These are phyloP conservation scores for Rhizopus arrhizus DNA, from an alignment of 371 early-diverging fungal species.

Conservation along the genomic window DNA sequence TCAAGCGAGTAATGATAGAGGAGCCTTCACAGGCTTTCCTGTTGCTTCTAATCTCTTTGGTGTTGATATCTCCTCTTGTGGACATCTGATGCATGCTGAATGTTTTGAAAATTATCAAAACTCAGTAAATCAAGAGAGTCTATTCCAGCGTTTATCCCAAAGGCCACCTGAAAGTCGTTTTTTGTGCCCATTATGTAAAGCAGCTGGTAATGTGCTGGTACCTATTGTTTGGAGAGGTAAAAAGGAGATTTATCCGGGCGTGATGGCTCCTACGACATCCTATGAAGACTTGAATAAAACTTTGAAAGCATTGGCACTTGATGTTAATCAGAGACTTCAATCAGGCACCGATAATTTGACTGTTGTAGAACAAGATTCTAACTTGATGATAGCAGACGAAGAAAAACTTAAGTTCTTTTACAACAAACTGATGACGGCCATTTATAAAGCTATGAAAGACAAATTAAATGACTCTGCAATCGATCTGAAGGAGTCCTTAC, in stretches of 20 bases:
- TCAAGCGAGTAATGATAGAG: not conserved
- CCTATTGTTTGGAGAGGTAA: constrained; percentile 73
- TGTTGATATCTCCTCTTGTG: constrained; percentile 85
- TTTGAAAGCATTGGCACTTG: constrained; percentile 12
- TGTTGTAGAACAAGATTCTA: constrained; percentile 19
- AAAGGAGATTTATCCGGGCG: constrained; percentile 62
- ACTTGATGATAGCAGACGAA: constrained; percentile 25
- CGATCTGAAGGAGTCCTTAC: constrained; percentile 17
- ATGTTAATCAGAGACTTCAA: not conserved
- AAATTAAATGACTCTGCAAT: not conserved
- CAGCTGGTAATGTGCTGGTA: constrained; percentile 83
- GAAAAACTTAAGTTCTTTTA: constrained; percentile 32
- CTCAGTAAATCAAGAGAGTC: constrained; percentile 51
- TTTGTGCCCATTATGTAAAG: constrained; percentile 94
- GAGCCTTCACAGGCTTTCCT: constrained; percentile 50
- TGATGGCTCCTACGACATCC: constrained; percentile 33
- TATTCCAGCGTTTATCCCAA: constrained; percentile 25
- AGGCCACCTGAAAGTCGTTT: constrained; percentile 65
- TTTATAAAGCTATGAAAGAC: constrained; percentile 10
- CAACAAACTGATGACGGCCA: constrained; percentile 29
- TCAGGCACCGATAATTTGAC: not conserved
- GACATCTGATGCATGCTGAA: constrained; percentile 92
- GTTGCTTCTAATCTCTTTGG: constrained; percentile 57
- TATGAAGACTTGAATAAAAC: constrained; percentile 26
- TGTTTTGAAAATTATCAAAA: constrained; percentile 87